Evolutionary conservation across 305 asterid species (phyloP).

Genomic region (Rubia balearica): DNA sequence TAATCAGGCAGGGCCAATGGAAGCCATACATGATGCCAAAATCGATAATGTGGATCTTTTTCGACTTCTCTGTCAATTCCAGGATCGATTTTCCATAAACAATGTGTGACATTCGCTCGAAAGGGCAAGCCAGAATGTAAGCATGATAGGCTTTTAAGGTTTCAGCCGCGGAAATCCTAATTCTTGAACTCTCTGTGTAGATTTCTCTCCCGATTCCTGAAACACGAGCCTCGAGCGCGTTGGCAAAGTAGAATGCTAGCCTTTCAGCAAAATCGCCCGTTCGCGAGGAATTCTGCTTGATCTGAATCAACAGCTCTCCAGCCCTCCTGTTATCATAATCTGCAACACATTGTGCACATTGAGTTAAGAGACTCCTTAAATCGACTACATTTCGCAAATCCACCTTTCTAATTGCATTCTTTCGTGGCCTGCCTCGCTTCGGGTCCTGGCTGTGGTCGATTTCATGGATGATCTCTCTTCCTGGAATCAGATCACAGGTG

Average conservation of each 20-base stretch:
- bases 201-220: constrained; percentile 69
- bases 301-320: constrained; percentile 16
- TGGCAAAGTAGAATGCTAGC: constrained; percentile 26
- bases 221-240: constrained; percentile 53
- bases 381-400: constrained; percentile 22
- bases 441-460: constrained; percentile 10
- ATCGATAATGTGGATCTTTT: constrained; percentile 64
- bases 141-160: constrained; percentile 71
- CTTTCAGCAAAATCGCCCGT: constrained; percentile 29
- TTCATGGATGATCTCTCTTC: not conserved
- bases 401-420: not conserved
- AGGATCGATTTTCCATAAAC: constrained; percentile 55
- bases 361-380: constrained; percentile 22
- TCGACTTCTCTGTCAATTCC: constrained; percentile 32
- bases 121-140: constrained; percentile 67
- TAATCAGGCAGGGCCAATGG: constrained; percentile 88
- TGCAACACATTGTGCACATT: constrained; percentile 27
- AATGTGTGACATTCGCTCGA: constrained; percentile 54
- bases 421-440: constrained; percentile 29
- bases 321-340: constrained; percentile 19
- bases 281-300: constrained; percentile 28
- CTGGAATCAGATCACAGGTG: constrained; percentile 10
- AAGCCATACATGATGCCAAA: constrained; percentile 83
- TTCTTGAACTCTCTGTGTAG: constrained; percentile 38
- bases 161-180: constrained; percentile 57